Conservation (phyloP, 768 basidiomycete genomes). For the Dendrothele bispora region DNA sequence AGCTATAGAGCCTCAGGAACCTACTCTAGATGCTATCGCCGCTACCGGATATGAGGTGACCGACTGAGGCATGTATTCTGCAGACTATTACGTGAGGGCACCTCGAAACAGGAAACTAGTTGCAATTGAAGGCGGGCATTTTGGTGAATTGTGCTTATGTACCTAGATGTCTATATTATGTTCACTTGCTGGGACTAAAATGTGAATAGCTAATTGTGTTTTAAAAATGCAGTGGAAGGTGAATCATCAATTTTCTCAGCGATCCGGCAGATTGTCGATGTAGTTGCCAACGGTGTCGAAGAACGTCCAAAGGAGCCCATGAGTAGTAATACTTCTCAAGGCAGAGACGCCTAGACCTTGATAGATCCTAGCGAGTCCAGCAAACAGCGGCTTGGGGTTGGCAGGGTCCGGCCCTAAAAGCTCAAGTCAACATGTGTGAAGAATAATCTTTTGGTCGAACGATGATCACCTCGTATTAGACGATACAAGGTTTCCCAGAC, state of each 20-base stretch:
- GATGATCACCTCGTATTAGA: constrained; percentile 80
- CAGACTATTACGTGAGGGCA: no score
- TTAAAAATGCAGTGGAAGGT: no score
- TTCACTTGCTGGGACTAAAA: no score
- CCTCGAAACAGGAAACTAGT: no score
- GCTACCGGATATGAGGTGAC: not conserved
- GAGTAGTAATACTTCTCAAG: constrained; percentile 87
- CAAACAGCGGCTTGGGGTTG: constrained; percentile 72
- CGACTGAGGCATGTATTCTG: no score
- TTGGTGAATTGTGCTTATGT: no score
- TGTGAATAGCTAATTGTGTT: no score
- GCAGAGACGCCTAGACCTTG: constrained; percentile 94
- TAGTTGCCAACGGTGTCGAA: constrained; percentile 79
- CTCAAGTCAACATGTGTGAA: not conserved
- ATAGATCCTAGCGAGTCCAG: constrained; percentile 84
- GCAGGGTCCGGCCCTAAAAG: constrained; percentile 74
- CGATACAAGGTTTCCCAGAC: constrained; percentile 73
- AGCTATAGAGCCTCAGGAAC: no score
- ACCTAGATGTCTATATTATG: no score
- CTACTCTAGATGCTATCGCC: not conserved
- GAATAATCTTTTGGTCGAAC: constrained; percentile 9
- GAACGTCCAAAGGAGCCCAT: constrained; percentile 91
- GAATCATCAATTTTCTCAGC: no score
- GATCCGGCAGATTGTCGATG: constrained; percentile 58
- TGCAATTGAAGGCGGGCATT: no score